Percentiles rank a stretch among this genome's conserved stretches.
These are phyloP conservation scores for Aspergillus terreus DNA, from an alignment of 2,329 filamentous ascomycete species.

Conservation along the genomic window DNA sequence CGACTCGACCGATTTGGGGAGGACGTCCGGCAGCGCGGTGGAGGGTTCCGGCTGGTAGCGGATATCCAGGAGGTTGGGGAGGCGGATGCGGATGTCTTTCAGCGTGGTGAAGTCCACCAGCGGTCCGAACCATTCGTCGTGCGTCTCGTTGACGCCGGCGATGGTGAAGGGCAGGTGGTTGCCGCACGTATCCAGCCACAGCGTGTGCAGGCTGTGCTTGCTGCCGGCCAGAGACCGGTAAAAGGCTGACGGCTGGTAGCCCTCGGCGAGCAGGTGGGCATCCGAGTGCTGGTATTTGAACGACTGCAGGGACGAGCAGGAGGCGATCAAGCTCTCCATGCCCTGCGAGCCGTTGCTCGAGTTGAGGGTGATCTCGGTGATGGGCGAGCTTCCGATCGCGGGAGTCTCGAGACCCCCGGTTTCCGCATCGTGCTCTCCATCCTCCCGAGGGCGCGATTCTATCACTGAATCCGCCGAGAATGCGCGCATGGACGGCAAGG, in stretches of 20 bases:
- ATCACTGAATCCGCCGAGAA: constrained; percentile 24
- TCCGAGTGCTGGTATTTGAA: constrained; percentile 33
- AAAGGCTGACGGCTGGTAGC: constrained; percentile 25
- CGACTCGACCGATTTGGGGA: constrained; percentile 21
- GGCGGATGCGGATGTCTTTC: constrained; percentile 26
- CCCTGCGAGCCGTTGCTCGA: constrained; percentile 24
- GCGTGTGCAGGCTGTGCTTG: constrained; percentile 20
- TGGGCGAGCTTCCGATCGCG: constrained; percentile 10
- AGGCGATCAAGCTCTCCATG: constrained; percentile 19
- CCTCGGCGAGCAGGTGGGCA: constrained; percentile 20
- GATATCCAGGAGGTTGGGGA: constrained; percentile 29
- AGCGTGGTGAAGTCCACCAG: constrained; percentile 24
- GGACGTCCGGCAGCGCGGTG: constrained; percentile 18
- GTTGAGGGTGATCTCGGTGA: constrained; percentile 23
- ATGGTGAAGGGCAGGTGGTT: constrained; percentile 26
- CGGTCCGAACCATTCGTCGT: constrained; percentile 30
- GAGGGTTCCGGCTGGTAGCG: constrained; percentile 24
- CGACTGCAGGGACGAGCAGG: constrained; percentile 20
- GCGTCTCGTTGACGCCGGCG: constrained; percentile 24
- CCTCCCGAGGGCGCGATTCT: constrained; percentile 12
- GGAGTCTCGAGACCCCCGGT: neutral
- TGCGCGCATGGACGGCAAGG: constrained; percentile 20
- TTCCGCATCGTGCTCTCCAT: neutral
- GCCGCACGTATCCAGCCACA: constrained; percentile 29
- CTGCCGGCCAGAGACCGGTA: constrained; percentile 20